A percentile compares a stretch with the other conserved stretches of the same genome.
phyloP scores from a whole-genome alignment of 2,329 filamentous ascomycete species.

The Phaeosphaeria sp. region DNA sequence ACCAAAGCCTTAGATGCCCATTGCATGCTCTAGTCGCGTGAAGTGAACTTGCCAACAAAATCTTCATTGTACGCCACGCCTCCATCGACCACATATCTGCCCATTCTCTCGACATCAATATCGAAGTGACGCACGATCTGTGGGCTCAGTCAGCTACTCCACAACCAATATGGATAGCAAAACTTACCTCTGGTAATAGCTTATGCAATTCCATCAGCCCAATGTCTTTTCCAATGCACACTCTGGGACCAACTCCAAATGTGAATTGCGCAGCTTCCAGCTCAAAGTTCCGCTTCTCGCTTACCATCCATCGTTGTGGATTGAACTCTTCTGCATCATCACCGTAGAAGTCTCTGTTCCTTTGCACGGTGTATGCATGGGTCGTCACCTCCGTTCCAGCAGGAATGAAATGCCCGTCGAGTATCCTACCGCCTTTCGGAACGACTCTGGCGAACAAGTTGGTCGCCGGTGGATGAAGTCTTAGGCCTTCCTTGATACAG shows the following conservation, averaged over 20 bases:
- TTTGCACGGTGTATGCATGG: constrained; percentile 57
- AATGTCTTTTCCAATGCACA: constrained; percentile 42
- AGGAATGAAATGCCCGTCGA: constrained; percentile 51
- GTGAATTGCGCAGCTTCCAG: constrained; percentile 39
- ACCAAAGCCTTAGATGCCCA: too few relatives aligned
- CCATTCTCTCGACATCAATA: constrained; percentile 30
- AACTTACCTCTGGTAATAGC: constrained; percentile 42
- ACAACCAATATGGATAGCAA: neutral
- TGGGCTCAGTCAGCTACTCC: neutral
- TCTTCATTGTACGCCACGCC: constrained; percentile 39
- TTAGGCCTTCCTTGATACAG: constrained; percentile 59
- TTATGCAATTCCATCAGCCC: constrained; percentile 40
- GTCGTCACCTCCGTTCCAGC: constrained; percentile 55
- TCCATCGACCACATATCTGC: constrained; percentile 35
- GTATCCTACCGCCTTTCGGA: constrained; percentile 37
- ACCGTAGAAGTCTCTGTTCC: constrained; percentile 52
- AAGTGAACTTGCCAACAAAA: constrained; percentile 21
- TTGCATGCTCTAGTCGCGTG: too few relatives aligned
- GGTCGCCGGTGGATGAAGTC: constrained; percentile 58
- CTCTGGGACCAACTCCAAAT: constrained; percentile 36
- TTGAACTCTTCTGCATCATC: constrained; percentile 49
- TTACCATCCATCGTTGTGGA: constrained; percentile 51
- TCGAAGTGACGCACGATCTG: constrained; percentile 39
- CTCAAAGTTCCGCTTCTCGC: constrained; percentile 29
- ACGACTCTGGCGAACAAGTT: constrained; percentile 58